Base-by-base conservation (phyloP, 2,329 filamentous ascomycete genomes). In the Pseudopyrenochaeta lycopersici region DNA sequence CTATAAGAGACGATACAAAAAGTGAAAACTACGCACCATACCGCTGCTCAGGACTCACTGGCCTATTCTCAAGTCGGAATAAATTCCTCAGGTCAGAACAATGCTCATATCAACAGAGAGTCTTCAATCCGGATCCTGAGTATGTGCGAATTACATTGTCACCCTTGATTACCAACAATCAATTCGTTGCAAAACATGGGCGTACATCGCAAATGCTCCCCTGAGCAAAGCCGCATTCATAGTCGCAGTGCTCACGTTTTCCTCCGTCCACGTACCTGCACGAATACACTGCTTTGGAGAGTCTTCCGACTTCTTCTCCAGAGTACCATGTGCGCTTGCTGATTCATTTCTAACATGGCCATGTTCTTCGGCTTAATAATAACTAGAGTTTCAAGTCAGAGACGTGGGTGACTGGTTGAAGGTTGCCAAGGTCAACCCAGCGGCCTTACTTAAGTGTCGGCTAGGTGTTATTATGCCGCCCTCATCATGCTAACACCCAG, bases 351-450 rank as follows among this genome's bases (percentile, higher is more conserved):
- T 32, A 35, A 52, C 49, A 45, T 32, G 29, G 35, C 27, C 38
- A 36, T 39, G 41, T 36, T 49, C 42, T 32, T 49, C 18, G 41
- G 45, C 56, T 54, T 54, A 38, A 46, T 49, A 39, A 36, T 30
- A 23, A 29, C 50, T 52, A 42, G 59, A 46, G 21, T 57, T 41
- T 14, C 38, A 43, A 33, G n/a, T 35, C 18, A 44, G 43, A 17
- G 29, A 38, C 36, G 9, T 46, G 32, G 32, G 21, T 32, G 27
- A 23, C 21, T 39, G 15, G 9, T 42, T 27, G 15, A 41, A 39
- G 43, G 12, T 31, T 32, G 31, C 36, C 41, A 31, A 50, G 21
- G 18, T 12, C 2, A 49, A 29, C 3, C 32, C 39, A 30, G 29
- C 46, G 42, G 46, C 56, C 36, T 54, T 56, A 49, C 46, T 51